Conservation (phyloP, 108 stramenopile genomes). For the Nitzschia putrida region DNA sequence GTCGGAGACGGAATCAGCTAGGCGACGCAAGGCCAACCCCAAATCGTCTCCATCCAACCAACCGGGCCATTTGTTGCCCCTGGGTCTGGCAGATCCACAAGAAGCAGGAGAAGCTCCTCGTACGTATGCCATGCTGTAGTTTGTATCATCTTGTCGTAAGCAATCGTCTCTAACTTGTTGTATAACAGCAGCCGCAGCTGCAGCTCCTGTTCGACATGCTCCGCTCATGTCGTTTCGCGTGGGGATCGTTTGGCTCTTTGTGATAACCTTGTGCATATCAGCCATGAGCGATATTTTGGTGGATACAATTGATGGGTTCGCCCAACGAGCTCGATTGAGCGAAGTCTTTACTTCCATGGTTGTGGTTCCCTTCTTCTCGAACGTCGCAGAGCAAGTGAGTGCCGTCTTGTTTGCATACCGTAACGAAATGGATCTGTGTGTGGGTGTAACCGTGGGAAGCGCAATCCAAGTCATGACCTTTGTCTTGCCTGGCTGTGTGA, state of each 20-base stretch:
- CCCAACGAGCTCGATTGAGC: constrained; percentile 65
- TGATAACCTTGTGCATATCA: constrained; percentile 86
- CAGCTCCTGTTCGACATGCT: constrained; percentile 1
- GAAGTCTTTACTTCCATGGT: constrained; percentile 94
- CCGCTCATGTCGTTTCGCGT: constrained; percentile 70
- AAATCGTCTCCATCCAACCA: constrained; percentile 6
- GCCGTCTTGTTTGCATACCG: constrained; percentile 91
- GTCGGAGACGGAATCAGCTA: constrained; percentile 17
- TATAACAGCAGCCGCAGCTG: not conserved
- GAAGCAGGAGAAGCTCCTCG: constrained; percentile 3
- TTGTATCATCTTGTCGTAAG: not conserved
- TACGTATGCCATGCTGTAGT: not conserved
- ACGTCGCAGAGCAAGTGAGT: constrained; percentile 96
- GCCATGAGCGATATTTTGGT: constrained; percentile 92
- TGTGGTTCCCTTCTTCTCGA: constrained; percentile 96
- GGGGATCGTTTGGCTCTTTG: constrained; percentile 86
- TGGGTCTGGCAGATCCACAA: constrained; percentile 32
- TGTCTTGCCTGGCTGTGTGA: constrained; percentile 91
- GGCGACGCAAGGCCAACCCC: constrained; percentile 3
- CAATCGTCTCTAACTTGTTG: not conserved
- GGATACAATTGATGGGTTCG: constrained; percentile 94
- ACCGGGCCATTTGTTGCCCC: constrained; percentile 25
- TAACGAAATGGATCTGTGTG: constrained; percentile 96
- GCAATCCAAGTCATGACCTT: constrained; percentile 94
- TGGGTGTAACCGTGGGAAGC: constrained; percentile 95